Evolutionary conservation across 371 early-diverging fungal genomes (phyloP).

Genomic region (Capniomyces stellatus): DNA sequence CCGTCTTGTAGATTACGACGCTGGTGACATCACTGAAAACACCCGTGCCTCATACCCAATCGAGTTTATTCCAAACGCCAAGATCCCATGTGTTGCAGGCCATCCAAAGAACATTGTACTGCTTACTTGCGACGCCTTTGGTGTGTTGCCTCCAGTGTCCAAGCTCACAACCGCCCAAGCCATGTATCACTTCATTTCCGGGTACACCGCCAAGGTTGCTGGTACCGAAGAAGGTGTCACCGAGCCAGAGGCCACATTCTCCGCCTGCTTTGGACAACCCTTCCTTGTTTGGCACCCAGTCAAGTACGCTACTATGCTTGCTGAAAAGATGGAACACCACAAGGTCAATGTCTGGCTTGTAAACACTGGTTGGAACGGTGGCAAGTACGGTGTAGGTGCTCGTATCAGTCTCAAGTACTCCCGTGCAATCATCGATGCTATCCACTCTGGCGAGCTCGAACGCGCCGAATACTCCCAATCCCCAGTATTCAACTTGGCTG

Average conservation of each 20-base stretch:
- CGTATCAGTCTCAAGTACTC: slow-evolving; percentile 91
- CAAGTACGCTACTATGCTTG: slow-evolving; percentile 92
- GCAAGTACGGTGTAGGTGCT: slow-evolving; percentile 72
- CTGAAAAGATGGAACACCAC: slow-evolving; percentile 80
- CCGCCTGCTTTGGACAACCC: slow-evolving; percentile 90
- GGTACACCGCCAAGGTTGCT: slow-evolving; percentile 83
- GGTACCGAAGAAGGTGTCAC: slow-evolving; percentile 94
- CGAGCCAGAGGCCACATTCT: slow-evolving; percentile 88
- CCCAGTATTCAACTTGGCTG: slow-evolving; percentile 66
- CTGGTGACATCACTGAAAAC: slow-evolving; percentile 79
- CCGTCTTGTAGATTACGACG: slow-evolving; percentile 73
- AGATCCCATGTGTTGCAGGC: slow-evolving; percentile 81
- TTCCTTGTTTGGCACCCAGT: slow-evolving; percentile 95
- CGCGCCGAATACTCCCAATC: slow-evolving; percentile 60
- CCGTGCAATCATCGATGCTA: slow-evolving; percentile 90
- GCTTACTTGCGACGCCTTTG: slow-evolving; percentile 95
- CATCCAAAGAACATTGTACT: slow-evolving; percentile 94
- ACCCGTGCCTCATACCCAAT: slow-evolving; percentile 97
- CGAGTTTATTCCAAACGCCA: slow-evolving; percentile 89
- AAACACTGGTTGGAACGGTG: slow-evolving; percentile 98
- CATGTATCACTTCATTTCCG: slow-evolving; percentile 95
- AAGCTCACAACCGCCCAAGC: slow-evolving; percentile 79
- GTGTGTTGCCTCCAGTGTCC: slow-evolving; percentile 89
- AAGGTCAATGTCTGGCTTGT: slow-evolving; percentile 86
- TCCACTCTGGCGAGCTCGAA: slow-evolving; percentile 78